Evolutionary conservation across 179 eudicot genomes (phyloP), one percentile per base, ranked within the genome.

Genomic region (Silene vulgaris): DNA sequence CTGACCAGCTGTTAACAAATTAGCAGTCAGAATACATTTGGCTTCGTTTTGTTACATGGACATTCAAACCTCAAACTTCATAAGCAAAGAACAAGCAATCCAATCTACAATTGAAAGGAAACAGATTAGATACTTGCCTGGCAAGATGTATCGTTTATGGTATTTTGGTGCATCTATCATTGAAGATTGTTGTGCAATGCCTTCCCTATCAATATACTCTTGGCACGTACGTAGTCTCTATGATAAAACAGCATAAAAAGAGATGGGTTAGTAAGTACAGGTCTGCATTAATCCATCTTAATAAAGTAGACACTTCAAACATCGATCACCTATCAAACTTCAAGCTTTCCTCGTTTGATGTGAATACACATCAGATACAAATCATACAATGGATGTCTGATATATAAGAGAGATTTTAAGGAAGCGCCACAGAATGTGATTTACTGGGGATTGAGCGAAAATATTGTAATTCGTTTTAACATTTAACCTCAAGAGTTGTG

Each of bases 71-170:
- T 48, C 17, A 26, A 40, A 65, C 19, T 17, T 45, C 1, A 57
- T 13, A 9, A 1, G 40, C 29, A 48, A 4, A 6, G 5, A 32
- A 4, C 26, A 35, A 5, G 40, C 8, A 35, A 35, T 35, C 40
- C 40, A 35, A 35, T 35, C 40, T 17, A 73, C 8, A 57, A 0
- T 29, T 23, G 5, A 14, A 75, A 2, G 20, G 52, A 3, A 50
- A 43, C 45, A 78, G 3, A 67, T 17, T 59, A 50, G 56, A 23
- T 65, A 73, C 78, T 85, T 88, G 82, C 97, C 96, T 82, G 97
- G 97, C 76, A 92, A 91, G 35, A 88, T 83, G 76, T 90, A 92
- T 75, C 90, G 86, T 82, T 92, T 95, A 77, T 92, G 99, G 81
- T 86, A 88, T 78, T 80, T 85, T 69, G 97, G 99, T 56, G 93